Base-by-base conservation (phyloP, 2,329 filamentous ascomycete genomes). In the Diaporthe citrichinensis region DNA sequence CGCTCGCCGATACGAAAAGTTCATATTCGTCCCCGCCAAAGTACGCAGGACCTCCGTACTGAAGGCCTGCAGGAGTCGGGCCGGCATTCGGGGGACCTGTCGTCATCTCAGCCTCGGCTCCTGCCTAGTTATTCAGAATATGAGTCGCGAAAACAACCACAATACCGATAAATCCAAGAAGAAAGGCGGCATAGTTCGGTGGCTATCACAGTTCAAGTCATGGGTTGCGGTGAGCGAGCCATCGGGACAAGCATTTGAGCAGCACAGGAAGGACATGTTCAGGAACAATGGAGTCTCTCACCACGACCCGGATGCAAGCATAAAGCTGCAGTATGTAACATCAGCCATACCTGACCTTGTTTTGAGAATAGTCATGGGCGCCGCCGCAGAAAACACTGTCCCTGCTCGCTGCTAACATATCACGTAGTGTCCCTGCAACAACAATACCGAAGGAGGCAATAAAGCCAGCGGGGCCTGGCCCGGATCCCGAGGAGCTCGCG, bases 161-260 rank as follows among this genome's bases (percentile, higher is more conserved):
- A 25, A n/a, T 25, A 7, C 58, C 44, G 34, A 34, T 17, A 44
- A 81, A 46, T 71, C 79, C 39, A 84, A 81, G 72, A 73, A 61
- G 25, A 82, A 81, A 71, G 82, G 83, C 57, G 73, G 76, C 51
- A 83, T 80, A 76, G 69, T 73, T n/a, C 78, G 81, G 51, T 88
- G 87, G 85, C 74, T 88, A 31, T 81, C 81, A 9, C 84, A 86
- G 39, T 79, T 89, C 65, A 90, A 87, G 75, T 84, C 83, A 59
- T 90, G 88, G 88, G 79, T 89, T 10, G 83, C 83, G 2, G 83
- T 85, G 31, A 87, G 85, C 65, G 88, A 90, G 77, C 88, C 88
- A 15, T 89, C 88, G 0, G 83, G 84, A 2, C 86, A 88, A 59
- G 88, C 87, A 1, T 82, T 89, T 78, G 87, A 86, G 77, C 80